Base-by-base conservation (phyloP, 345 rosid species). In the Eucalyptus decipiens region DNA sequence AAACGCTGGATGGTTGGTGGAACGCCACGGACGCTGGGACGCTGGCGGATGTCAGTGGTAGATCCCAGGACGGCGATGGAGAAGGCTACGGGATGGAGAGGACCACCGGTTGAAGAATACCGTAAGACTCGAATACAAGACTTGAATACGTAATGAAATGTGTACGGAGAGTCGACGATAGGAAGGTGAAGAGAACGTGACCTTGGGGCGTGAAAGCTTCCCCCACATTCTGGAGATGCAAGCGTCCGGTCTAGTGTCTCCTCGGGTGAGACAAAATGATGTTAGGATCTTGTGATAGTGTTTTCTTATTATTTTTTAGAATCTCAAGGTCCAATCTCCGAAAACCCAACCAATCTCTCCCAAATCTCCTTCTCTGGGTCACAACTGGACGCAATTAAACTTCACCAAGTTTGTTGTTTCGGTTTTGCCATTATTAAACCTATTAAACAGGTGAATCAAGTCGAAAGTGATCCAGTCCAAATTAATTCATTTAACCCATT, bases 381-480 rank as follows among this genome's bases (percentile, higher is more conserved):
- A 56, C 30, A 0, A 24, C 62, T 56, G 13, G 30, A 56, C 13
- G 30, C 62, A 24, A 56, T 56, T 56, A 56, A 56, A 56, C 30
- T 9, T 56, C 13, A 56, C 62, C 62, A 24, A 56, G 6, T 56
- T 56, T 56, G 28, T 56, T 56, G 13, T 56, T 56, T 24, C 1
- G 30, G 6, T 56, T 56, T 56, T 56, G 30, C 62, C 13, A 56
- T 56, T 2, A 23, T 56, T 32, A 67, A 6, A 67, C 21, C 21
- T 67, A 9, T 8, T 34, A 67, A 67, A 32, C 0, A 17, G 23
- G 11, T n/a, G 40, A n/a, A 65, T 15, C 6, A 0, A 0, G 40
- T n/a, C 0, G 9, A 67, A n/a, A 67, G 3, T n/a, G 40, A n/a
- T n/a, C 21, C 0, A 9, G 18, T 16, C 11, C 34, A 67, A 67